Evolutionary conservation across 31 red algal genomes (phyloP).

Genomic region (Asparagopsis taxiformis): DNA sequence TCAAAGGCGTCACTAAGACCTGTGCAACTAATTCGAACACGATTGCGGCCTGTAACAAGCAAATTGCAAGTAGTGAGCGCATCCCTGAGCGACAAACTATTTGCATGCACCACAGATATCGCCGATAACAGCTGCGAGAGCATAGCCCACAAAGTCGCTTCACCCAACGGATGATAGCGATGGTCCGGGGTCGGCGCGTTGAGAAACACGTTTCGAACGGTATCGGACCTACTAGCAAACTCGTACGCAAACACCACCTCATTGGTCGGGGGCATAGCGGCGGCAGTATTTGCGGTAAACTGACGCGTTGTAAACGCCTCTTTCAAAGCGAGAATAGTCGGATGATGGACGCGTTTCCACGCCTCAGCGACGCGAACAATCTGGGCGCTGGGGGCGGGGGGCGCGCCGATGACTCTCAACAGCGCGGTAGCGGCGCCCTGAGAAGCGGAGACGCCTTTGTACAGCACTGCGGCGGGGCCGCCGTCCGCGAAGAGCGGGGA

Average conservation of each 20-base stretch:
- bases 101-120: constrained; percentile 67
- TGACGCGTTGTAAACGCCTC: too few species aligned
- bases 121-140: constrained; percentile 68
- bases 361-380: too few species aligned
- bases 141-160: constrained; percentile 73
- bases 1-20: constrained; percentile 73
- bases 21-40: constrained; percentile 62
- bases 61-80: too few species aligned
- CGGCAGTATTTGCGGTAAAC: constrained; percentile 9
- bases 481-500: constrained; percentile 24
- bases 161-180: too few species aligned
- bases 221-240: constrained; percentile 55
- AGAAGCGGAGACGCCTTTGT: constrained; percentile 73
- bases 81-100: constrained; percentile 45
- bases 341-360: too few species aligned
- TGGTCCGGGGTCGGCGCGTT: constrained; percentile 1
- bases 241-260: constrained; percentile 87
- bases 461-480: constrained; percentile 42
- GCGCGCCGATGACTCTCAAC: constrained; percentile 55
- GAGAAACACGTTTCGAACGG: constrained; percentile 43
- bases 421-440: constrained; percentile 49
- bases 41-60: constrained; percentile 64
- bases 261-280: constrained; percentile 30
- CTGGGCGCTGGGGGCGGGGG: constrained; percentile 51
- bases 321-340: too few species aligned